phyloP scores from a whole-genome alignment of 2,329 filamentous ascomycete species.

The Nigrospora sphaerica region DNA sequence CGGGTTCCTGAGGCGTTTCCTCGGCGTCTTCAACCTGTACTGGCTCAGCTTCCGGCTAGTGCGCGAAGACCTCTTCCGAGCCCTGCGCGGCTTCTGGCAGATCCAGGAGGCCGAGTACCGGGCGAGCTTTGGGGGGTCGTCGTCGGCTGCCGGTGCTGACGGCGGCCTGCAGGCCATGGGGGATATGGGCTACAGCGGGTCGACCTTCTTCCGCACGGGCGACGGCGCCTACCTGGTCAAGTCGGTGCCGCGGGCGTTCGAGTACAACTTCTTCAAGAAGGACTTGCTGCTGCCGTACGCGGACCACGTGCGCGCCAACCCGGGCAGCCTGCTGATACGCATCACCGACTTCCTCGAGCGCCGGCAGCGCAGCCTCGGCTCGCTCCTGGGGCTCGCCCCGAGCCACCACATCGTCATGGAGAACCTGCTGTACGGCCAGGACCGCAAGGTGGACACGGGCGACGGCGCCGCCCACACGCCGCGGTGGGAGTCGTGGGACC shows the following conservation, averaged over 20 bases:
- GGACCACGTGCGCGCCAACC: constrained; percentile 51
- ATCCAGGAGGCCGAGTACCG: constrained; percentile 47
- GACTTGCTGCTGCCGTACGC: constrained; percentile 7
- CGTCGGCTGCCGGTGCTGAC: constrained; percentile 19
- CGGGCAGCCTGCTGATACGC: constrained; percentile 57
- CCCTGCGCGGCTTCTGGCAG: constrained; percentile 33
- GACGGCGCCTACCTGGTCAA: constrained; percentile 66
- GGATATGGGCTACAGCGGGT: constrained; percentile 68
- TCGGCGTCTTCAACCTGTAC: constrained; percentile 32
- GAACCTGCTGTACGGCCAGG: constrained; percentile 60
- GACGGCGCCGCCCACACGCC: constrained; percentile 20
- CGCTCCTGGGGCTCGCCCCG: constrained; percentile 52
- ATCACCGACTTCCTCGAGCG: constrained; percentile 64
- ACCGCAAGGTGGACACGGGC: constrained; percentile 28
- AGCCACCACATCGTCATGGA: constrained; percentile 75
- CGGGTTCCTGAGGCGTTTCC: constrained; percentile 30
- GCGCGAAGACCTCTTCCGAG: constrained; percentile 35
- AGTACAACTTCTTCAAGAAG: constrained; percentile 36
- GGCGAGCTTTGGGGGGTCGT: constrained; percentile 36
- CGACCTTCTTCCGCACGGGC: constrained; percentile 64
- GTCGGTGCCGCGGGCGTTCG: constrained; percentile 61
- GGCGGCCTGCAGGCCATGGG: constrained; percentile 48
- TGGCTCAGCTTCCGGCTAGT: constrained; percentile 20
- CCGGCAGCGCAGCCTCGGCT: constrained; percentile 49
- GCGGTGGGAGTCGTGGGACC: constrained; percentile 65